Evolutionary conservation across 768 basidiomycete genomes (phyloP).

Genomic region (Podaxis pistillaris): DNA sequence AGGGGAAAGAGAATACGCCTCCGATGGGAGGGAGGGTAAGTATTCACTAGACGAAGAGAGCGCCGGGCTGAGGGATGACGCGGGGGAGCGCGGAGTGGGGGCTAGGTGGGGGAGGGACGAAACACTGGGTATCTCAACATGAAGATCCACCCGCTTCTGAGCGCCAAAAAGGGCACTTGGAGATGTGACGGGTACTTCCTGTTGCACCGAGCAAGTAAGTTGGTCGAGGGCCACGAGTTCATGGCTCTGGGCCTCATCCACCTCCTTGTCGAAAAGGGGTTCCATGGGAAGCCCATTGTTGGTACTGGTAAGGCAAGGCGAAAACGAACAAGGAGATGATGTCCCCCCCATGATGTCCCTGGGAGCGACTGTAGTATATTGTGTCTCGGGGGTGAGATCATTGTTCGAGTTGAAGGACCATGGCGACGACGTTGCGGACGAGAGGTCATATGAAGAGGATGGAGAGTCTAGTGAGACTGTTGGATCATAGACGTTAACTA

Average conservation of each 20-base stretch:
- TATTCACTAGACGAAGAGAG: background rate
- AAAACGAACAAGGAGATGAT: background rate
- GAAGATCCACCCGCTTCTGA: background rate
- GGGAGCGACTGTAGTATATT: background rate
- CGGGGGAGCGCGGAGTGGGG: background rate
- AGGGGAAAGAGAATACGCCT: background rate
- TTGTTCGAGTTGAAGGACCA: background rate
- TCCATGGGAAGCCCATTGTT: background rate
- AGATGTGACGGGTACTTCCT: background rate
- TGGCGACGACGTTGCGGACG: background rate
- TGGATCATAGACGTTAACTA: background rate
- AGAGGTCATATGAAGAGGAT: background rate
- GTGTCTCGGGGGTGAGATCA: background rate
- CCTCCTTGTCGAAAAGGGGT: conserved; percentile 1
- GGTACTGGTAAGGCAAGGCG: background rate
- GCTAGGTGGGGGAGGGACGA: background rate
- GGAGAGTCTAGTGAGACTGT: background rate
- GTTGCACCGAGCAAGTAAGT: background rate
- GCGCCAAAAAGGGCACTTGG: background rate
- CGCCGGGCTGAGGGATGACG: background rate
- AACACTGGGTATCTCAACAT: background rate
- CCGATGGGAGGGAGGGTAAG: background rate
- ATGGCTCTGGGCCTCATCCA: background rate
- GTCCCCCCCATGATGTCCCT: background rate
- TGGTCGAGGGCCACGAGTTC: background rate